A percentile compares a stretch with the other conserved stretches of the same genome.
These are phyloP conservation scores for Mucor mucedo DNA, from an alignment of 371 early-diverging fungal genomes.

Conservation along the genomic window DNA sequence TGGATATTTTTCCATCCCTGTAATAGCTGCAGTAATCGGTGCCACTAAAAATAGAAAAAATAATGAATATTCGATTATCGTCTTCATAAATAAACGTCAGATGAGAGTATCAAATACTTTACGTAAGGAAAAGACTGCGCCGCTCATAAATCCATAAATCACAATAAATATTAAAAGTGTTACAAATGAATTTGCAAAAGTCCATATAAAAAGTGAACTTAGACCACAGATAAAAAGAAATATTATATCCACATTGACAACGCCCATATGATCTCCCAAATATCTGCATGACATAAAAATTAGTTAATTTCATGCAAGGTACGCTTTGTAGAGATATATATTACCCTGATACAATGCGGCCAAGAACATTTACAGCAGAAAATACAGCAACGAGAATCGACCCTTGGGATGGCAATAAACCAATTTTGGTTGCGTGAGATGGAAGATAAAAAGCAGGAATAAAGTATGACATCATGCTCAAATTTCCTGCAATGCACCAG, in stretches of 20 bases:
- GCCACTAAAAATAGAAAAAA: slow-evolving; percentile 31
- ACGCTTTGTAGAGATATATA: not conserved
- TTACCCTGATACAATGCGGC: slow-evolving; percentile 44
- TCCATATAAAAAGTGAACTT: slow-evolving; percentile 65
- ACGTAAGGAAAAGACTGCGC: slow-evolving; percentile 47
- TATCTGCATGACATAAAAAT: slow-evolving; percentile 4
- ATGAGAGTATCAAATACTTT: slow-evolving; percentile 10
- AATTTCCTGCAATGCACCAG: slow-evolving; percentile 39
- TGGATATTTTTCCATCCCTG: slow-evolving; percentile 44
- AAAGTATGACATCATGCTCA: slow-evolving; percentile 43
- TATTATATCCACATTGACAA: slow-evolving; percentile 55
- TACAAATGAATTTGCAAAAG: slow-evolving; percentile 52
- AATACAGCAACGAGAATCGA: slow-evolving; percentile 36
- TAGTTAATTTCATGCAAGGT: not conserved
- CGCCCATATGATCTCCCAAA: slow-evolving; percentile 60
- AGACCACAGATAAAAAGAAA: slow-evolving; percentile 55
- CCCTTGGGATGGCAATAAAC: slow-evolving; percentile 38
- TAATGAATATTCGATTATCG: not conserved
- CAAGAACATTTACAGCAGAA: slow-evolving; percentile 40
- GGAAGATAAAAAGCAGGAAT: slow-evolving; percentile 49
- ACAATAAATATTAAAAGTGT: slow-evolving; percentile 58
- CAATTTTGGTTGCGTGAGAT: slow-evolving; percentile 40
- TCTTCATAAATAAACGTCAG: not conserved
- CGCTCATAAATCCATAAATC: slow-evolving; percentile 65
- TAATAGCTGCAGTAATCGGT: slow-evolving; percentile 43